Evolutionary conservation across 331 rosid species (phyloP).

Genomic region (Ulmus americana): DNA sequence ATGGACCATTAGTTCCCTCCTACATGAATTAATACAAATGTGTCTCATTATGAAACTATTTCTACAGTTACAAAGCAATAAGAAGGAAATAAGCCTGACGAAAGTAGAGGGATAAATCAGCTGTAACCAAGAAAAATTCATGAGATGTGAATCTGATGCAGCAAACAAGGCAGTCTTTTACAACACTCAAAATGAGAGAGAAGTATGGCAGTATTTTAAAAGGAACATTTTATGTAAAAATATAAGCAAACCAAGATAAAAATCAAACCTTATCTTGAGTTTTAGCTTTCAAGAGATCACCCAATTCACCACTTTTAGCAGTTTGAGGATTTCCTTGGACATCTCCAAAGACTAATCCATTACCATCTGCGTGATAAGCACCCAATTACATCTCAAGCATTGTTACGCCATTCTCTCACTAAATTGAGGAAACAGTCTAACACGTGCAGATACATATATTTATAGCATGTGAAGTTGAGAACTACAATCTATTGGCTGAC

Average conservation of each 20-base stretch:
- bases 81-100: neutral
- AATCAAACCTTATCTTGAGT: neutral
- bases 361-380: neutral
- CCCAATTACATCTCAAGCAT: neutral
- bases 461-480: neutral
- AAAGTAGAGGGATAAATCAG: neutral
- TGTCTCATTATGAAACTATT: neutral
- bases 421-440: neutral
- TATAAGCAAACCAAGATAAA: neutral
- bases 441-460: neutral
- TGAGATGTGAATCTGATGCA: too few relatives aligned
- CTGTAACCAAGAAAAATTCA: neutral
- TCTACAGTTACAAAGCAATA: neutral
- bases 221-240: neutral
- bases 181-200: neutral
- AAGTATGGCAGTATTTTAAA: neutral
- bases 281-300: neutral
- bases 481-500: too few relatives aligned
- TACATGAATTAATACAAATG: neutral
- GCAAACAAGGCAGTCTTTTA: too few relatives aligned
- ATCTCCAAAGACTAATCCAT: neutral
- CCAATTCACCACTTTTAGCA: neutral
- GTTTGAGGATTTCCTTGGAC: constrained; percentile 1
- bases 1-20: constrained; percentile 19
- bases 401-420: neutral